phyloP scores from a whole-genome alignment of 805 yeast species.

The Huiozyma naganishii region DNA sequence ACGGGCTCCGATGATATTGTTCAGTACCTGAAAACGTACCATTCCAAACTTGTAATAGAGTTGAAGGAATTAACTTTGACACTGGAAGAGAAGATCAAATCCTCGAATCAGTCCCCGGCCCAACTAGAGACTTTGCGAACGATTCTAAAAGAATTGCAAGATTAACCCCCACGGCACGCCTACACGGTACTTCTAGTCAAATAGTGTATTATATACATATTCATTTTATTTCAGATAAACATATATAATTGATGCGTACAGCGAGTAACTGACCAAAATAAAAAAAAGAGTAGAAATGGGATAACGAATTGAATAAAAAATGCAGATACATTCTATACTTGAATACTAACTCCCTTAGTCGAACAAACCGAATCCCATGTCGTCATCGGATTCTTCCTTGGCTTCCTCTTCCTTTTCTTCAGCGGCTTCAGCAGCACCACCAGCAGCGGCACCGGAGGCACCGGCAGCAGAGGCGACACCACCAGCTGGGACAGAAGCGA shows the following conservation, averaged over 20 bases:
- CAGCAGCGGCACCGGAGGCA: slow-evolving; percentile 38
- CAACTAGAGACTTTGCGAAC: background rate
- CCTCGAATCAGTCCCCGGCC: slow-evolving; percentile 1
- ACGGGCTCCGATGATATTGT: slow-evolving; percentile 1
- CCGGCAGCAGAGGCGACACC: slow-evolving; percentile 34
- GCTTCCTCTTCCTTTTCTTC: slow-evolving; percentile 54
- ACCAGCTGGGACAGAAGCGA: slow-evolving; percentile 38
- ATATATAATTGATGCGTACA: too few species aligned
- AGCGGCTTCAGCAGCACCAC: slow-evolving; percentile 35
- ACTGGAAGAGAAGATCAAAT: slow-evolving; percentile 13
- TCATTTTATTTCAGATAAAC: too few species aligned
- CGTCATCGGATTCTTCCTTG: slow-evolving; percentile 63
- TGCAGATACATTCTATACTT: too few species aligned
- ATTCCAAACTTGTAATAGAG: slow-evolving; percentile 4
- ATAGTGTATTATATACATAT: too few species aligned
- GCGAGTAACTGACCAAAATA: too few species aligned
- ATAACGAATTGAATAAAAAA: too few species aligned
- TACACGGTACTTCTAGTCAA: too few species aligned
- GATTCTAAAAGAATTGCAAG: background rate
- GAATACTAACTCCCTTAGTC: slow-evolving; percentile 39
- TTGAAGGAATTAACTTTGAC: slow-evolving; percentile 9
- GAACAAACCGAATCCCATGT: slow-evolving; percentile 90
- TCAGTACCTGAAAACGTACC: slow-evolving; percentile 9
- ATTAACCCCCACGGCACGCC: background rate
- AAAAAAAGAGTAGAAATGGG: slow-evolving; percentile 1